Evolutionary conservation across 306 rosid genomes (phyloP), one percentile per base, ranked within the genome.

Genomic region (Pterocarpus macrocarpus): DNA sequence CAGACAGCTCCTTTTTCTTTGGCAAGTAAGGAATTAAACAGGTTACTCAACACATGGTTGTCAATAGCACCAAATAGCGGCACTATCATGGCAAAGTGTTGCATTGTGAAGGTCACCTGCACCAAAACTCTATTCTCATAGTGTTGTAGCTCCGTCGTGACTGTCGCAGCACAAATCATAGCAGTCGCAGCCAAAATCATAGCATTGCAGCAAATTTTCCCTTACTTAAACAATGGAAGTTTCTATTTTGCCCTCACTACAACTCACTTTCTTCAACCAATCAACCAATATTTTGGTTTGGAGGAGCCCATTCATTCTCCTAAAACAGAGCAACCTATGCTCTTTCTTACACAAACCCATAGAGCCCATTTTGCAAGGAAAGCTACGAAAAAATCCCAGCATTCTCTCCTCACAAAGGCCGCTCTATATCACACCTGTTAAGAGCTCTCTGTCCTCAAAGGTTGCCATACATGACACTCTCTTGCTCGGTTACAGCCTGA

Each of bases 1-100:
- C 71, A 74, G 38, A 72, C 41, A 72, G 45, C 10, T 58, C 64
- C 55, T 15, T 43, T 74, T 64, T 52, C 43, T 58, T 56, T 41
- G 6, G 13, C 69, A 50, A 44, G 44, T 43, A 33, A 79, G 53
- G 57, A 69, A 43, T 14, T 33, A 15, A 50, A 59, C 50, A 56
- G 33, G 32, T 59, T 11, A 57, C 38, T 32, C 44, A 17, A 34
- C 62, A 79, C 13, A 47, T 43, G 8, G 53, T 47, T 47, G 14
- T 47, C 15, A 13, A 47, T 4, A 10, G 14, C 53, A 3, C 53
- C 53, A 47, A 47, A 47, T 12, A 47, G 53, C 14, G 4, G 53
- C n/a, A 4, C 53, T 47, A 12, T 47, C 14, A 13, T 3, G 14
- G 14, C 53, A 12, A 12, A 47, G 8, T 11, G n/a, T 47, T 47